Conservation (phyloP, 495 filamentous ascomycete genomes). For the Penicillium egyptiacum region DNA sequence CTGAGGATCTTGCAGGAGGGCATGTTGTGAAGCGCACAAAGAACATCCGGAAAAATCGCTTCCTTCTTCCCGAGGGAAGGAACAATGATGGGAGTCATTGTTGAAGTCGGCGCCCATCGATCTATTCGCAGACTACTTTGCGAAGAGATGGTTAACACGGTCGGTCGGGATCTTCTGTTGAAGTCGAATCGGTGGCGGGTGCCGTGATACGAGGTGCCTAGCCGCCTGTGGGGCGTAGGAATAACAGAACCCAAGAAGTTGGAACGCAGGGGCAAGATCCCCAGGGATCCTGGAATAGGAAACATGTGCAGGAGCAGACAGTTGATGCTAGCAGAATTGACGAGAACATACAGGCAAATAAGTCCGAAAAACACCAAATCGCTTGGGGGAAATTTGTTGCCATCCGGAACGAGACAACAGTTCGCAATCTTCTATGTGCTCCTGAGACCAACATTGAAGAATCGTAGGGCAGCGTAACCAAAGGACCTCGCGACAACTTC, state of each 20-base stretch:
- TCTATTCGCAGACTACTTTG: conserved; percentile 53
- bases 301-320: conserved; percentile 46
- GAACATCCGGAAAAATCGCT: conserved; percentile 80
- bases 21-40: conserved; percentile 67
- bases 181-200: conserved; percentile 53
- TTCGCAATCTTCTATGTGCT: conserved; percentile 30
- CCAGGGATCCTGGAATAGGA: conserved; percentile 41
- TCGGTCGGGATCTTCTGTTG: conserved; percentile 55
- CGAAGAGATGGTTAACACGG: conserved; percentile 74
- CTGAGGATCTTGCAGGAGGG: conserved; percentile 51
- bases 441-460: conserved; percentile 23
- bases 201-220: conserved; percentile 51
- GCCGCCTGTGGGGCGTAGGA: conserved; percentile 34
- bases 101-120: conserved; percentile 64
- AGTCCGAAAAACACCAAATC: conserved; percentile 26
- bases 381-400: conserved; percentile 27
- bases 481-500: conserved; percentile 49
- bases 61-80: conserved; percentile 45
- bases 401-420: conserved; percentile 45
- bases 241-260: conserved; percentile 29
- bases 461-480: conserved; percentile 29
- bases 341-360: conserved; percentile 20
- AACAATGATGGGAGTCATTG: conserved; percentile 29
- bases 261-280: conserved; percentile 43
- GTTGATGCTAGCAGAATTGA: conserved; percentile 24